Conservation (phyloP, 139 green algal genomes). For the Eudorina sp. region DNA sequence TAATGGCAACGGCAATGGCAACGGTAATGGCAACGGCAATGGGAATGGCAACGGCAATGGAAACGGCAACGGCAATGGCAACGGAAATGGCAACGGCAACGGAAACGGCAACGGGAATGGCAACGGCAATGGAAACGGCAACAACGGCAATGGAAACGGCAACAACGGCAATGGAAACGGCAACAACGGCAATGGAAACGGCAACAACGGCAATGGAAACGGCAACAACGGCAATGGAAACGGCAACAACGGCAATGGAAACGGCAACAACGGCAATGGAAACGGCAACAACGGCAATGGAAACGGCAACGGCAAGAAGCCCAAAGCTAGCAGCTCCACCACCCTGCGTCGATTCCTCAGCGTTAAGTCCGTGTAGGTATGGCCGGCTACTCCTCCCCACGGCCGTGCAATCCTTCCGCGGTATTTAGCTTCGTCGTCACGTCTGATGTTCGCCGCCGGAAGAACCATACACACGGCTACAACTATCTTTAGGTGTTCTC, state of each 20-base stretch:
- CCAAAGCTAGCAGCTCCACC: no score
- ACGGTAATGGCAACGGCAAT: slow-evolving; percentile 11
- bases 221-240: slow-evolving; percentile 11
- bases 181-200: slow-evolving; percentile 8
- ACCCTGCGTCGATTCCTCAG: no score
- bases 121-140: slow-evolving; percentile 7
- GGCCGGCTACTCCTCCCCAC: no score
- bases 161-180: neutral
- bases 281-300: neutral
- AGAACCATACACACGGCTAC: no score
- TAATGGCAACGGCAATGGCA: neutral
- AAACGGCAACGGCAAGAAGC: neutral
- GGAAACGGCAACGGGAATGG: slow-evolving; percentile 3
- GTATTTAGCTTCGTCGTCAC: no score
- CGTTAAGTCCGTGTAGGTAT: no score
- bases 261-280: neutral
- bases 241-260: neutral
- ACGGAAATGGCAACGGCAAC: slow-evolving; percentile 18
- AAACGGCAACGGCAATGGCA: neutral
- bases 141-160: slow-evolving; percentile 6
- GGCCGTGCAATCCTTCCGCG: no score
- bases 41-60: slow-evolving; percentile 4
- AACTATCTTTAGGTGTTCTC: no score
- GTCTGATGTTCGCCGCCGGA: no score
- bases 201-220: neutral